Evolutionary conservation across 331 rosid species (phyloP), one percentile per base, ranked within the genome.

Genomic region (Malus hybrid): DNA sequence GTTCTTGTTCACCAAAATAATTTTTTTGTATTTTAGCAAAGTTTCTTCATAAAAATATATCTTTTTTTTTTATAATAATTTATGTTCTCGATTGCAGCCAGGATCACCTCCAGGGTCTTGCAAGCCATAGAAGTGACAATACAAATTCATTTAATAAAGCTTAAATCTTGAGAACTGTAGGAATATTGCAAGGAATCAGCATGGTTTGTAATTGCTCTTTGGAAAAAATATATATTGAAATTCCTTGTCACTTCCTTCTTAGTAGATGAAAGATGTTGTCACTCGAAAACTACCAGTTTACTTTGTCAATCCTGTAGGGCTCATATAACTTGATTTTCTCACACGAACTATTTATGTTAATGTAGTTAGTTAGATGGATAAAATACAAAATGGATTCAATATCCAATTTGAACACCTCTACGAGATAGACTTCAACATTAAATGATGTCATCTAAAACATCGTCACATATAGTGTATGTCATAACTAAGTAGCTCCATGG

Each of bases 91-190:
- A 66, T 28, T 29, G 70, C 68, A 76, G 75, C 67, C 57, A 12
- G 83, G 67, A 74, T 80, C 83, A 62, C 8, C 79, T 33, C 44
- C 57, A 31, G 46, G 69, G 69, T 62, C 79, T 16, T 79, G 83
- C 75, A 27, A 42, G 16, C 11, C 22, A 28, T 76, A 66, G 67
- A 1, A 48, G 44, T 19, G 27, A 29, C 44, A 16, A 19, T 19
- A 66, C 29, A 5, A 66, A 66, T 66, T 33, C 29, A 19, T 34
- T 28, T 6, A 33, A 52, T 28, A n/a, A 66, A 66, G 29, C 70
- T 66, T 20, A n/a, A 16, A 66, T 66, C 52, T 18, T 27, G 52
- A 19, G 70, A 34, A 34, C 42, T 34, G 50, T n/a, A 11, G 20
- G 27, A 66, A 66, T 10, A 42, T 66, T 11, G 19, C 70, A 14